phyloP scores from a whole-genome alignment of 306 rosid species.

The Acacia acuminata region DNA sequence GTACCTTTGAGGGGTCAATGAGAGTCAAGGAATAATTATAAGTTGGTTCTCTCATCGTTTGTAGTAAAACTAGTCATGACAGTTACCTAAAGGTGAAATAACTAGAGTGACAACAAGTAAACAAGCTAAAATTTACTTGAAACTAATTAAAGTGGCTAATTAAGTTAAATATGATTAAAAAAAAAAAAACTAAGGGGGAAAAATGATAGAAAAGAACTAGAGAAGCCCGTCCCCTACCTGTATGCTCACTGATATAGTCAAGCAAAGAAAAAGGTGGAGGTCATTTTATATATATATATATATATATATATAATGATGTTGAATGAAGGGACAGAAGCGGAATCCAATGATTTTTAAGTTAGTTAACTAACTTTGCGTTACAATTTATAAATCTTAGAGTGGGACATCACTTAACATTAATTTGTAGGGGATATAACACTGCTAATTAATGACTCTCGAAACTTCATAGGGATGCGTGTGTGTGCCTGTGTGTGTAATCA shows the following conservation, averaged over 20 bases:
- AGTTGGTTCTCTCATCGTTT: neutral
- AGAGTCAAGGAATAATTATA: neutral
- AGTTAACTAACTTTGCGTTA: conserved; percentile 23
- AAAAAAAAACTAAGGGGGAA: neutral
- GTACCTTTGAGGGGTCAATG: neutral
- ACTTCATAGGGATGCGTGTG: neutral
- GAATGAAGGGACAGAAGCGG: conserved; percentile 35
- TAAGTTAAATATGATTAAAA: neutral
- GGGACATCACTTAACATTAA: conserved; percentile 24
- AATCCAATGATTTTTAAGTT: conserved; percentile 42
- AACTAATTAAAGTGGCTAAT: neutral
- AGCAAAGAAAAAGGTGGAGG: conserved; percentile 16
- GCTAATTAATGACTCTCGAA: neutral
- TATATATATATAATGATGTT: neutral
- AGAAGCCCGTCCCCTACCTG: neutral
- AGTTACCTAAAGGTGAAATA: neutral
- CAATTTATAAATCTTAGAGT: conserved; percentile 10
- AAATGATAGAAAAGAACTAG: neutral
- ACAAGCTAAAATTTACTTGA: neutral
- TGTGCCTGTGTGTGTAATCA: neutral
- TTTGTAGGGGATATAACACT: neutral
- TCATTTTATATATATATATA: neutral
- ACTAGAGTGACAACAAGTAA: neutral
- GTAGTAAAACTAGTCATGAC: neutral
- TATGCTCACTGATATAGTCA: neutral